Evolutionary conservation across 129 eudicot species (phyloP), one percentile per base, ranked within the genome.

Genomic region (Chrysanthemum lavandulifolium): DNA sequence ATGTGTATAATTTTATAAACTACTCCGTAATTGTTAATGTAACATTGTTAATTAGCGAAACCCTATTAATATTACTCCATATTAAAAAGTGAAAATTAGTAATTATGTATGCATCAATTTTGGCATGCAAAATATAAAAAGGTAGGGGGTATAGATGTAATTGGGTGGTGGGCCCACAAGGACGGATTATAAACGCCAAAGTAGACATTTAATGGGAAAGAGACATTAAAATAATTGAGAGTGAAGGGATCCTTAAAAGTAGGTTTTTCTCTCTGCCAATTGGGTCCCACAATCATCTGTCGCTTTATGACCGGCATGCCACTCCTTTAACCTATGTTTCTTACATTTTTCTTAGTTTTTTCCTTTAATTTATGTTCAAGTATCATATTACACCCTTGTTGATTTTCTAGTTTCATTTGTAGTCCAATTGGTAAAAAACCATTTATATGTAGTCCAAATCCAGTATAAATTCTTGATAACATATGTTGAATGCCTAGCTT

Each of bases 251-350:
- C 78, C 84, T 81, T 81, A 81, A 81, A 80, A 63, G 77, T 73
- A 63, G 76, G 77, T 76, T 75, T 60, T 49, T 58, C 63, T 58
- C 65, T 54, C 66, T 69, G 56, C 50, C 15, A 69, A 40, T 9
- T 51, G 76, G 88, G 74, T 10, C 70, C 83, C 78, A 60, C 74
- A 10, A 33, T 59, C 70, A 54, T 66, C 82, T 81, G 83, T 81
- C 88, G 67, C 85, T 81, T 74, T 81, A 78, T 71, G 81, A 79
- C 83, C 88, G 79, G 85, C 88, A 84, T 71, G 54, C 69, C 76
- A 65, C 82, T 56, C 66, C 72, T 65, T 51, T 77, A 65, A 52
- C 67, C 62, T 64, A 13, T 54, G 18, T 0, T 61, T 12, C 33
- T 8, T 64, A 54, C 47, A 1, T 40, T 40, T 55, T 78, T 53